Percentiles rank a stretch among this genome's conserved stretches.
Evolutionary conservation across 1,284 basidiomycete genomes (phyloP).

Genomic region (Ceratobasidium sp.): DNA sequence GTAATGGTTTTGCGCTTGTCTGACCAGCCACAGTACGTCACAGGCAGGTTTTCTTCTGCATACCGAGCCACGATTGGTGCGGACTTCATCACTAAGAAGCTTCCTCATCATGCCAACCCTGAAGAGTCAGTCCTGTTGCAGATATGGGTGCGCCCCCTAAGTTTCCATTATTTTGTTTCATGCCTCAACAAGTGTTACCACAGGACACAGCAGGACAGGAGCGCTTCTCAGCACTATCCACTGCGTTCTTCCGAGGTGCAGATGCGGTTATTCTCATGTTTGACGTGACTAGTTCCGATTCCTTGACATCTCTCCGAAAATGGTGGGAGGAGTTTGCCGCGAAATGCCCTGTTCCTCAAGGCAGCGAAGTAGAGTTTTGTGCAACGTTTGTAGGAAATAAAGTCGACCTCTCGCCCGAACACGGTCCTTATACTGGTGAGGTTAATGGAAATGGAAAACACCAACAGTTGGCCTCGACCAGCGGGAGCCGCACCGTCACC

Average conservation of each 20-base stretch:
- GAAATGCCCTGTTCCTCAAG: slow-evolving; percentile 72
- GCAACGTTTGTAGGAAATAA: slow-evolving; percentile 86
- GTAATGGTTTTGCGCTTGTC: not conserved
- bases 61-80: slow-evolving; percentile 87
- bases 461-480: slow-evolving; percentile 39
- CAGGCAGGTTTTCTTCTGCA: slow-evolving; percentile 76
- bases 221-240: slow-evolving; percentile 81
- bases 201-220: slow-evolving; percentile 86
- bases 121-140: slow-evolving; percentile 74
- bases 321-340: slow-evolving; percentile 83
- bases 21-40: slow-evolving; percentile 69
- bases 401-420: slow-evolving; percentile 65
- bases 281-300: slow-evolving; percentile 75
- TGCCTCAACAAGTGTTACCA: not conserved
- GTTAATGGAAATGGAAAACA: slow-evolving; percentile 43
- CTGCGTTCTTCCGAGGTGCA: slow-evolving; percentile 84
- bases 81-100: slow-evolving; percentile 81
- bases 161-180: not conserved
- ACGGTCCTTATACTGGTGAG: not conserved
- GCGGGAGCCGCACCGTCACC: slow-evolving; percentile 53
- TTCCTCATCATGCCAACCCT: slow-evolving; percentile 69
- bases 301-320: slow-evolving; percentile 69
- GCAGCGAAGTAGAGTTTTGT: slow-evolving; percentile 70
- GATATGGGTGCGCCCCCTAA: slow-evolving; percentile 74
- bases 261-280: slow-evolving; percentile 86